phyloP scores from a whole-genome alignment of 2,329 filamentous ascomycete genomes.

The Fusarium phyllophilum region DNA sequence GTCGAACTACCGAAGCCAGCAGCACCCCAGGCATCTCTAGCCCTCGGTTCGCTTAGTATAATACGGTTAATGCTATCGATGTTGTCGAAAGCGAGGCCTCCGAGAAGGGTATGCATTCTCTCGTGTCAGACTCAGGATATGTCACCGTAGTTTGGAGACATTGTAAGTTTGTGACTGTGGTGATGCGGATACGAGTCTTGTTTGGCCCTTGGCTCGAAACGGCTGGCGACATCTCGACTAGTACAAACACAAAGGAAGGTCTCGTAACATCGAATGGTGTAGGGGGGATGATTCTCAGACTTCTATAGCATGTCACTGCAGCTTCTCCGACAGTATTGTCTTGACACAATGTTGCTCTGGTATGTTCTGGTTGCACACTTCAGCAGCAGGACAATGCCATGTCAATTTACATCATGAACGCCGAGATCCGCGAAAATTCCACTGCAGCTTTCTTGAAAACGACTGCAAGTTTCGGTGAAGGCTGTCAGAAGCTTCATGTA shows the following conservation, averaged over 20 bases:
- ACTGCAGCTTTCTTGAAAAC: background rate
- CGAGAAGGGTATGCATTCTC: background rate
- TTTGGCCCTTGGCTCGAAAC: background rate
- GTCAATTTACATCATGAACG: background rate
- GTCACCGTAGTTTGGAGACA: background rate
- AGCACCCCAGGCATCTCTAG: constrained; percentile 1
- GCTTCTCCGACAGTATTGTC: background rate
- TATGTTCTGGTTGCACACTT: background rate
- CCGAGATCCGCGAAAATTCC: background rate
- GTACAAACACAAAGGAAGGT: background rate
- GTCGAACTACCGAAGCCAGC: constrained; percentile 16
- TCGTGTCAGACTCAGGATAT: background rate
- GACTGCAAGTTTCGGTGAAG: background rate
- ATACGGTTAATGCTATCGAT: background rate
- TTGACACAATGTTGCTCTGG: background rate
- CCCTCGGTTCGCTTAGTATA: background rate
- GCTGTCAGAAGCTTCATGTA: background rate
- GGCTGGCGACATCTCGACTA: background rate
- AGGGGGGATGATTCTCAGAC: background rate
- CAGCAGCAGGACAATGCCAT: background rate
- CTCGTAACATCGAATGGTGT: background rate
- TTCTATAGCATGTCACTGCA: background rate
- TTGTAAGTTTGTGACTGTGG: background rate
- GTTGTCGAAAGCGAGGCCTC: background rate
- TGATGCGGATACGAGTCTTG: background rate